phyloP scores from a whole-genome alignment of 495 filamentous ascomycete genomes.

The Sabuloglossum arenarium region DNA sequence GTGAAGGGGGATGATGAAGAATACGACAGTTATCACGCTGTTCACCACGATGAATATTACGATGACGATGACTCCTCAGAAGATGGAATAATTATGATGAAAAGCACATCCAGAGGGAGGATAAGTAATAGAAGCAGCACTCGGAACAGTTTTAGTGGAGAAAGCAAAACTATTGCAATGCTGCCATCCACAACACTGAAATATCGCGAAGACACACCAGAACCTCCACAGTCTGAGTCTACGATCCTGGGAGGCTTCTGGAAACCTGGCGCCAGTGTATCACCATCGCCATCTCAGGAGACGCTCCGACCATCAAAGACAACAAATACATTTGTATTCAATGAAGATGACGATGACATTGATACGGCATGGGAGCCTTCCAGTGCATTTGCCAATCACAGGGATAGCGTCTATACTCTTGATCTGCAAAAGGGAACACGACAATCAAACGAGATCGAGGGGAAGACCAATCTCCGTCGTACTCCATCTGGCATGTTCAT shows the following conservation, averaged over 20 bases:
- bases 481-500: conserved; percentile 72
- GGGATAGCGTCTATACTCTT: conserved; percentile 13
- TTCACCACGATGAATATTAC: conserved; percentile 47
- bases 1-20: conserved; percentile 56
- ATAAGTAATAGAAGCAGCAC: conserved; percentile 19
- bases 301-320: conserved; percentile 51
- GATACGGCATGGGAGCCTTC: conserved; percentile 30
- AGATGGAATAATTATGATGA: conserved; percentile 77
- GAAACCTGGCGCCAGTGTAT: conserved; percentile 18
- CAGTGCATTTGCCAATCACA: conserved; percentile 15
- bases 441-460: conserved; percentile 5
- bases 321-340: conserved; percentile 47
- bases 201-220: conserved; percentile 54
- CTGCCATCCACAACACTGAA: conserved; percentile 85
- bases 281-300: conserved; percentile 57
- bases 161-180: conserved; percentile 84
- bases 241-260: conserved; percentile 20
- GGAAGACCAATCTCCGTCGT: conserved; percentile 31
- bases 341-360: conserved; percentile 42
- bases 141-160: conserved; percentile 31
- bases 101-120: conserved; percentile 21
- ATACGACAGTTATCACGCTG: conserved; percentile 20
- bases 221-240: conserved; percentile 25
- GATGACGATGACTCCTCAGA: conserved; percentile 39
- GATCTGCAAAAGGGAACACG: conserved; percentile 6